Base-by-base conservation (phyloP, 2,329 filamentous ascomycete genomes). In the Byssochlamys sp. region DNA sequence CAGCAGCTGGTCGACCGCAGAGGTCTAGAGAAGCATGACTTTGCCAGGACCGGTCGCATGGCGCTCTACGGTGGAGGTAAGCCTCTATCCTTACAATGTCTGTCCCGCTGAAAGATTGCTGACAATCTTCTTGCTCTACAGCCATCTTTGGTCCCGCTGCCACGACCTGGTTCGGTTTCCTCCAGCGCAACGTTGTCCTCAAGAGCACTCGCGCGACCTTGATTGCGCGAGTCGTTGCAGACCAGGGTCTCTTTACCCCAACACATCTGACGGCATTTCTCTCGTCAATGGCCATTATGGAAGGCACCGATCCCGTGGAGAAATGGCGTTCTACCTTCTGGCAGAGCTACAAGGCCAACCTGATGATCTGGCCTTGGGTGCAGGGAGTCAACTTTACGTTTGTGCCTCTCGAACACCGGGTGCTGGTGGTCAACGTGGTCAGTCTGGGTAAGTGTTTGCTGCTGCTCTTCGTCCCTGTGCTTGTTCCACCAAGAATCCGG, bases 1-100 rank as follows among this genome's bases (percentile, higher is more conserved):
- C 94, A 99, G 76, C 92, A 97, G 76, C 80, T 84, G 35, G 89
- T 99, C 59, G 92, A 97, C 77, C 86, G 85, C 73, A 86, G 82
- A 67, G 91, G 91, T 19, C 64, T 88, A 27, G 76, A 86, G 65
- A 87, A 88, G 63, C 92, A 99, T 72, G 87, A 92, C 68, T 69
- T 74, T 57, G 71, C 70, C 26, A 69, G 77, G 57, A 79, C 77
- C 39, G 77, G 73, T 33, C 73, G 77, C 57, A 78, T 80, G 77
- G 74, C 71, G 28, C 66, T 77, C 33, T 80, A 80, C 57, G 77
- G 77, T 55, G 77, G 77, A 65, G 74, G 77, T 80, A 68, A 55
- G 71, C 62, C 14, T n/a, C 27, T 14, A 26, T 19, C 27, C 12
- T 56, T 33, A 48, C 5, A 56, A 33, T 29, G 10, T 45, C 61